Percentiles rank a stretch among this genome's conserved stretches.
These are phyloP conservation scores for Phascolomyces articulosus DNA, from an alignment of 371 early-diverging fungal species.

Conservation along the genomic window DNA sequence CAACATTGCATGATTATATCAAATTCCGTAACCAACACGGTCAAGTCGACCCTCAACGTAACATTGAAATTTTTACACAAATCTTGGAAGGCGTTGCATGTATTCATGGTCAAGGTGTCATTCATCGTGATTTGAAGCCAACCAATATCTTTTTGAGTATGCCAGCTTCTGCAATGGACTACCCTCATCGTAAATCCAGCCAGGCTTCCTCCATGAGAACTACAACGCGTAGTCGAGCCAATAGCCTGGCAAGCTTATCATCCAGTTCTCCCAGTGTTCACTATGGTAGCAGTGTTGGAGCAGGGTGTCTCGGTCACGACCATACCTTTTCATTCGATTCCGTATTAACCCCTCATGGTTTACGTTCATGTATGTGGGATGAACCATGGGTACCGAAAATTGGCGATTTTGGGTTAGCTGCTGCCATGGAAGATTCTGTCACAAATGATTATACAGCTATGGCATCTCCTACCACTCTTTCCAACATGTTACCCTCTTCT, in stretches of 20 bases:
- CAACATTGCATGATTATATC: slow-evolving; percentile 51
- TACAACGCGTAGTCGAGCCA: slow-evolving; percentile 11
- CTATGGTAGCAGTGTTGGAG: neutral
- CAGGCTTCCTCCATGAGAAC: slow-evolving; percentile 1
- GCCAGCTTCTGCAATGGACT: slow-evolving; percentile 15
- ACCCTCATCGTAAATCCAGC: slow-evolving; percentile 9
- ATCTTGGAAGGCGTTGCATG: slow-evolving; percentile 71
- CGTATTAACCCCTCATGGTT: slow-evolving; percentile 23
- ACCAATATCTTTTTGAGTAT: slow-evolving; percentile 74
- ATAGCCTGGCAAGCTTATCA: slow-evolving; percentile 6
- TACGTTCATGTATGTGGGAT: slow-evolving; percentile 46
- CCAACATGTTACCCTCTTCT: neutral
- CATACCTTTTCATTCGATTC: slow-evolving; percentile 28
- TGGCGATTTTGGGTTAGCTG: slow-evolving; percentile 90
- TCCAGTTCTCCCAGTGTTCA: neutral
- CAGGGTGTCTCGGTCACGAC: neutral
- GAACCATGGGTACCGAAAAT: slow-evolving; percentile 69
- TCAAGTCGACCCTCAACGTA: slow-evolving; percentile 46
- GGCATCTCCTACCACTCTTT: slow-evolving; percentile 4
- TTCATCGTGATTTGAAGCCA: slow-evolving; percentile 85
- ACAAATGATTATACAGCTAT: slow-evolving; percentile 1
- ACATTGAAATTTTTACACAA: slow-evolving; percentile 51
- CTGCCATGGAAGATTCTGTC: slow-evolving; percentile 26
- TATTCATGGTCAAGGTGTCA: slow-evolving; percentile 72
- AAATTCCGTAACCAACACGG: slow-evolving; percentile 32